Percentiles rank a stretch among this genome's conserved stretches.
phyloP scores from a whole-genome alignment of 2,329 filamentous ascomycete species.

The Sporothrix globosa region DNA sequence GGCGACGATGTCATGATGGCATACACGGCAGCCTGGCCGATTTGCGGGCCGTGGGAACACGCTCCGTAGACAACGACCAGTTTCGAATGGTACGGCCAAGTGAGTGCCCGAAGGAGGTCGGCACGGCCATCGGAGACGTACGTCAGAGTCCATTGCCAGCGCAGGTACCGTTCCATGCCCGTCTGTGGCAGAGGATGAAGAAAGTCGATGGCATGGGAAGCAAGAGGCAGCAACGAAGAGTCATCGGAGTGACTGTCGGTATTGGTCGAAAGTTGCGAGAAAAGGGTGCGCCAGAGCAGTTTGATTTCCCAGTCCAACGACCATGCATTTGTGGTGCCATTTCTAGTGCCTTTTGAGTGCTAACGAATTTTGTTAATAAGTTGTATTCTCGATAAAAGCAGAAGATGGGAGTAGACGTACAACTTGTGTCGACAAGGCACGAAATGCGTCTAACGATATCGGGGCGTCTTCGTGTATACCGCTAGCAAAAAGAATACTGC shows the following conservation, averaged over 20 bases:
- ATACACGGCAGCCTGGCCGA: background rate
- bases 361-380: background rate
- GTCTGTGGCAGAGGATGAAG: background rate
- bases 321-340: background rate
- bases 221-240: no score
- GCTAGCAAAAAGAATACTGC: no score
- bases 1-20: background rate
- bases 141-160: background rate
- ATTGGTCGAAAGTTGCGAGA: background rate
- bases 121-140: background rate
- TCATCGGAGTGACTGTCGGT: no score
- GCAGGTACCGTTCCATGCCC: background rate
- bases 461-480: no score
- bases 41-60: background rate
- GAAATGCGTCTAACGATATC: background rate
- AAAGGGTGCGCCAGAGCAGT: background rate
- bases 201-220: background rate
- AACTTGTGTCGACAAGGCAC: background rate
- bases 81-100: background rate
- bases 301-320: background rate
- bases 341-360: background rate
- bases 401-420: background rate
- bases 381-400: no score
- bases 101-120: background rate
- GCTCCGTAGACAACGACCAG: background rate